These are phyloP conservation scores for Letharia columbiana DNA, from an alignment of 495 filamentous ascomycete genomes.

Conservation along the genomic window DNA sequence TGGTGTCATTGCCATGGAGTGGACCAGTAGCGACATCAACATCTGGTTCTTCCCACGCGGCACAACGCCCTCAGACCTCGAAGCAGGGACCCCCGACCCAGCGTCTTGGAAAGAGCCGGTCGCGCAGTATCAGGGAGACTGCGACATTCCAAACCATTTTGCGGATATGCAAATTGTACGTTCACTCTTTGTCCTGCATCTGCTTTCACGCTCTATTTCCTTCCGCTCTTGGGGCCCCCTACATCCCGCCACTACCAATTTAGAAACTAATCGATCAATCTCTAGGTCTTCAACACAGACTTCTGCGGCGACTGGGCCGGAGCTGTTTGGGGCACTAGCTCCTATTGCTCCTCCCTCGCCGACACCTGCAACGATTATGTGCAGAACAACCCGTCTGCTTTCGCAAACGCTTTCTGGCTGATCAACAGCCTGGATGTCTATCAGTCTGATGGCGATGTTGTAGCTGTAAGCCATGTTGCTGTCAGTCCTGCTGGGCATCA, in stretches of 20 bases:
- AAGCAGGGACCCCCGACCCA: conserved; percentile 50
- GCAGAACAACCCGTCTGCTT: conserved; percentile 51
- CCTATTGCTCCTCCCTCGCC: conserved; percentile 30
- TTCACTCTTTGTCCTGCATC: conserved; percentile 17
- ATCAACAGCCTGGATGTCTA: conserved; percentile 60
- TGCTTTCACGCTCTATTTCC: too few relatives aligned
- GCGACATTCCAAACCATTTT: neutral
- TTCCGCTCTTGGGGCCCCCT: too few relatives aligned
- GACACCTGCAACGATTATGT: conserved; percentile 54
- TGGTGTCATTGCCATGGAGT: conserved; percentile 72
- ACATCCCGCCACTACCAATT: too few relatives aligned
- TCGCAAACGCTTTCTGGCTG: conserved; percentile 56
- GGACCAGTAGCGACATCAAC: conserved; percentile 56
- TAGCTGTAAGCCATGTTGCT: neutral
- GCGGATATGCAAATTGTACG: neutral
- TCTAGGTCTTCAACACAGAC: conserved; percentile 60
- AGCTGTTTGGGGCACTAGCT: conserved; percentile 32
- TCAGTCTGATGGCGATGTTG: conserved; percentile 2
- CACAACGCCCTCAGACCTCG: conserved; percentile 50
- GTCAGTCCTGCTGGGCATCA: conserved; percentile 1
- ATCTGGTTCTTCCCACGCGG: conserved; percentile 71
- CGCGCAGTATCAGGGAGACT: conserved; percentile 50
- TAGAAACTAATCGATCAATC: too few relatives aligned
- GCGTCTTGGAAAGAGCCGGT: conserved; percentile 57
- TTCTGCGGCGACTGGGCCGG: conserved; percentile 92